A percentile compares a stretch with the other conserved stretches of the same genome.
Conservation (phyloP, 805 yeast genomes). For the Yamadazyma kitorensis region DNA sequence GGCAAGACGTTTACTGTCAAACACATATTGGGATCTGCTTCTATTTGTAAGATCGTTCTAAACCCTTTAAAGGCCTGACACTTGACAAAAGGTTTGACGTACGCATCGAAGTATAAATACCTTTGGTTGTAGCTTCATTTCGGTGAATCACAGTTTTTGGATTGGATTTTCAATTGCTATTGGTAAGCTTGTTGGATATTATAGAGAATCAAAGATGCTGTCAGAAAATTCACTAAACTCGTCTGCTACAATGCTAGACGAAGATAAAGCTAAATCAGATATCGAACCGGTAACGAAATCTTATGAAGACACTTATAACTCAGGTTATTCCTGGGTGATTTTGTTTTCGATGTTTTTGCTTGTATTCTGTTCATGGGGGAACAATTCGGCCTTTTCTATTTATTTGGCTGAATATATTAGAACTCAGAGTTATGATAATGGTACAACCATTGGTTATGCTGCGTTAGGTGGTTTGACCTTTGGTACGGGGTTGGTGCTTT, state of each 20-base stretch:
- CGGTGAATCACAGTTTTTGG: too few species aligned
- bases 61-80: too few species aligned
- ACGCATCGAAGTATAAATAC: too few species aligned
- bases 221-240: neutral
- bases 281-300: neutral
- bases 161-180: too few species aligned
- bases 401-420: slow-evolving; percentile 53
- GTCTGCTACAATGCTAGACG: neutral
- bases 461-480: slow-evolving; percentile 61
- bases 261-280: neutral
- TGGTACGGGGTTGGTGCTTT: slow-evolving; percentile 43
- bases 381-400: slow-evolving; percentile 33
- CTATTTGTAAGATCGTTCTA: too few species aligned
- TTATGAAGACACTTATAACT: neutral
- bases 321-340: slow-evolving; percentile 1
- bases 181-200: too few species aligned
- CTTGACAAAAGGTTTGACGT: too few species aligned
- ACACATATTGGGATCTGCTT: too few species aligned
- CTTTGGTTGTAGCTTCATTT: too few species aligned
- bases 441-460: slow-evolving; percentile 54
- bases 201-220: too few species aligned
- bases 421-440: slow-evolving; percentile 46
- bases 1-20: too few species aligned
- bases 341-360: slow-evolving; percentile 1
- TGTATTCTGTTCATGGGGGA: slow-evolving; percentile 2